A percentile compares a stretch with the other conserved stretches of the same genome.
phyloP scores from a whole-genome alignment of 345 rosid species.

The Arabidopsis suecica region DNA sequence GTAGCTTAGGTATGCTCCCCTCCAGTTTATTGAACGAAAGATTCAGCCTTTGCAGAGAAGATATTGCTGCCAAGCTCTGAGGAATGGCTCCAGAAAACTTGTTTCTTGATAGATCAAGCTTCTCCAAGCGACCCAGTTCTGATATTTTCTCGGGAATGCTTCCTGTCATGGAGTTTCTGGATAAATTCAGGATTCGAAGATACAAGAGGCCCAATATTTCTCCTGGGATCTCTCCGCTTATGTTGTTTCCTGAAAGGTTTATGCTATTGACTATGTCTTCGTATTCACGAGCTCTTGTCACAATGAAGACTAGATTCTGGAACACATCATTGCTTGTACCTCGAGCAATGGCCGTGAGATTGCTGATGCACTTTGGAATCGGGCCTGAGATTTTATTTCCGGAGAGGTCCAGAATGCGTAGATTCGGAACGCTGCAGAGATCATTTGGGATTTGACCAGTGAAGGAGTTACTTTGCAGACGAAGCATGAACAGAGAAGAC shows the following conservation, averaged over 20 bases:
- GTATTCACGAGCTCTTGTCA: conserved; percentile 47
- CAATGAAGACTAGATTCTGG: conserved; percentile 43
- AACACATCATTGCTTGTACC: conserved; percentile 43
- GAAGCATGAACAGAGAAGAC: conserved; percentile 50
- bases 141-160: conserved; percentile 44
- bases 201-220: conserved; percentile 41
- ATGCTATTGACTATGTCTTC: conserved; percentile 41
- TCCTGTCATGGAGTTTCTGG: conserved; percentile 44
- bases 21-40: conserved; percentile 57
- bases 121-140: conserved; percentile 41
- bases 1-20: conserved; percentile 54
- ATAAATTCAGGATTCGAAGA: conserved; percentile 48
- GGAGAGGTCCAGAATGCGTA: conserved; percentile 59
- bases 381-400: conserved; percentile 52
- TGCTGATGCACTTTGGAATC: conserved; percentile 53
- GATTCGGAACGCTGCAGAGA: conserved; percentile 48
- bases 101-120: conserved; percentile 56
- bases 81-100: conserved; percentile 57
- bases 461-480: conserved; percentile 48
- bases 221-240: conserved; percentile 50
- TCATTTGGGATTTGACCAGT: conserved; percentile 46
- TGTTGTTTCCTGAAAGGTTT: conserved; percentile 52
- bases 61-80: conserved; percentile 46
- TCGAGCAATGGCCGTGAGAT: conserved; percentile 48
- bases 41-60: conserved; percentile 47